These are phyloP conservation scores for Dendrobium catenatum DNA, from an alignment of 106 monocot species.

Conservation along the genomic window DNA sequence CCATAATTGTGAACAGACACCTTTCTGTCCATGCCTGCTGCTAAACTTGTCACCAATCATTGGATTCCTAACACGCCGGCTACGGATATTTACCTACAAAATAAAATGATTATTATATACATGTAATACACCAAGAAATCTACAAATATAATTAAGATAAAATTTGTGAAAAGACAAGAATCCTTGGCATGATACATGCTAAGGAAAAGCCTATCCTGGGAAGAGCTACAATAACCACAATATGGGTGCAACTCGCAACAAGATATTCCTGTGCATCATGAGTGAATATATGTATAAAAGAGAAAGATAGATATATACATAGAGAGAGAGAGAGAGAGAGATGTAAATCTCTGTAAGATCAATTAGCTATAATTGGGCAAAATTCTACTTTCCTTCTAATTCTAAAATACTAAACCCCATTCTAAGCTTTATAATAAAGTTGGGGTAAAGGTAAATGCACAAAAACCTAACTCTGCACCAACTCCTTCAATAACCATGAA, in stretches of 20 bases:
- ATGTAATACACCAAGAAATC: background rate
- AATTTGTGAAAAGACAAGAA: background rate
- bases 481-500: background rate
- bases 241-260: background rate
- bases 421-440: background rate
- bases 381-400: background rate
- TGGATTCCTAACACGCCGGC: conserved; percentile 71
- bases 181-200: background rate
- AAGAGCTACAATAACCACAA: background rate
- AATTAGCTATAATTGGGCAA: background rate
- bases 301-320: background rate
- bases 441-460: background rate
- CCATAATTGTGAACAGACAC: conserved; percentile 97
- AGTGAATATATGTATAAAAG: background rate
- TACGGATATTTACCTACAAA: conserved; percentile 74
- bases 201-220: background rate
- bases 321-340: background rate
- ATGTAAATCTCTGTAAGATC: background rate
- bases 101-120: background rate
- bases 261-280: too few relatives aligned
- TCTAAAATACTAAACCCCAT: background rate
- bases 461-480: background rate
- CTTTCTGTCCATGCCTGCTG: conserved; percentile 98
- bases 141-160: background rate
- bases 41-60: conserved; percentile 98